These are phyloP conservation scores for Ophiocordyceps unilateralis DNA, from an alignment of 2,329 filamentous ascomycete genomes.

Conservation along the genomic window DNA sequence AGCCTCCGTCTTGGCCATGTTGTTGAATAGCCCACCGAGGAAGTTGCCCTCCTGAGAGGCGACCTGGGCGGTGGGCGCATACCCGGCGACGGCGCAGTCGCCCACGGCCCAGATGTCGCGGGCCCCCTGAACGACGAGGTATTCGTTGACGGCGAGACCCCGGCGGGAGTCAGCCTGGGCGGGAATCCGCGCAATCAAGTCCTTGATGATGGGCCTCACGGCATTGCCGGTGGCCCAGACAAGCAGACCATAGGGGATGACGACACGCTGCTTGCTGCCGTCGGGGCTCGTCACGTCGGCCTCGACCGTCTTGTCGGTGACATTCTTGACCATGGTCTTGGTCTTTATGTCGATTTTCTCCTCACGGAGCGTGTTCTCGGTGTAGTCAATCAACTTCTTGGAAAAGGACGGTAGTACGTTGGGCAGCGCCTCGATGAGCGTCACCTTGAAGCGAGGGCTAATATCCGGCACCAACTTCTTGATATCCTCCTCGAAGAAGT, in stretches of 20 bases:
- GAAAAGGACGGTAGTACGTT: constrained; percentile 97
- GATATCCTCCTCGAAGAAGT: constrained; percentile 97
- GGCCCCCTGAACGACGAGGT: constrained; percentile 91
- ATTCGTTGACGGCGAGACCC: constrained; percentile 93
- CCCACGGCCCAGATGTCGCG: constrained; percentile 97
- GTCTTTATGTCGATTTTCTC: constrained; percentile 95
- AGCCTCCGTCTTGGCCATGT: constrained; percentile 85
- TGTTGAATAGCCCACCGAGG: constrained; percentile 92
- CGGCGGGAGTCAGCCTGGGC: constrained; percentile 91
- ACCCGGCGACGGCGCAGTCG: constrained; percentile 93
- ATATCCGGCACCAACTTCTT: constrained; percentile 97
- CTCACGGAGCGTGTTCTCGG: constrained; percentile 96
- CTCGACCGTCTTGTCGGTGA: constrained; percentile 84
- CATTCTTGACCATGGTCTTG: constrained; percentile 98
- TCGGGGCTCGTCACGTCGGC: constrained; percentile 69
- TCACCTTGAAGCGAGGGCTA: constrained; percentile 87
- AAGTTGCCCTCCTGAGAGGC: constrained; percentile 91
- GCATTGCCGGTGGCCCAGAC: constrained; percentile 98
- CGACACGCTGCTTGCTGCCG: constrained; percentile 65
- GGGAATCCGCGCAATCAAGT: constrained; percentile 81
- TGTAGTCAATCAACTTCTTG: constrained; percentile 98
- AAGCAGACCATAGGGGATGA: constrained; percentile 83
- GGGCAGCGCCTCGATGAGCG: constrained; percentile 88
- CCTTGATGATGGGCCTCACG: constrained; percentile 71
- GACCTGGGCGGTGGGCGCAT: constrained; percentile 93